Evolutionary conservation across 2,329 filamentous ascomycete species (phyloP), one percentile per base, ranked within the genome.

Genomic region (Paraconiothyrium brasiliense): DNA sequence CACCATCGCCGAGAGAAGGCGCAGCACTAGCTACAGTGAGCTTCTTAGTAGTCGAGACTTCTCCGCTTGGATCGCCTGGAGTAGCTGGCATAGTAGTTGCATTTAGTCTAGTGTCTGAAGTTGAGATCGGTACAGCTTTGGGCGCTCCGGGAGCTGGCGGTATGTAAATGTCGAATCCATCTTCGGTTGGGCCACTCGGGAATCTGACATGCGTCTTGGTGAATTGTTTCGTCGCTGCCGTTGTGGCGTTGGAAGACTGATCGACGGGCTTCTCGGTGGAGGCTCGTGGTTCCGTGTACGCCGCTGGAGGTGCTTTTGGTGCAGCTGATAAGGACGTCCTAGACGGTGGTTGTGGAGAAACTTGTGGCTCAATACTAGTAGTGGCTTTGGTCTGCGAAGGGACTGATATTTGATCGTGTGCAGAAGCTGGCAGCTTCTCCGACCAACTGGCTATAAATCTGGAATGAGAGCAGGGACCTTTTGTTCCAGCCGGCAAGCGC

Each of bases 151-250:
- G 51, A 20, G 22, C 22, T 5, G 51, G 37, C 1, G 51, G 51
- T 43, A 54, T 54, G 51, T 27, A 54, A 13, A 54, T 44, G 14
- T 54, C 51, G 37, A 54, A 54, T 11, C 37, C 37, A 20, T 54
- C 51, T 14, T 43, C 37, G 16, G 37, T 43, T n/a, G 37, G 37
- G 5, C 32, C 32, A n/a, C 34, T 44, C 14, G 51, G 51, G 5
- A 32, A 14, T 32, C 37, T 22, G 1, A 16, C 14, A 32, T 54
- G 34, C 5, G n/a, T 54, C 6, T n/a, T 44, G 14, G 24, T 13
- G n/a, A 11, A 7, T 54, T n/a, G n/a, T 27, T 43, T 43, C 11
- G 35, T 20, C 8, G 37, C 22, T 52, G 50, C 34, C 7, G 32
- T 10, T 5, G 24, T 35, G 11, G 34, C 8, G n/a, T 11, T 20